These are phyloP conservation scores for Sarocladiaceae sp. DNA, from an alignment of 2,329 filamentous ascomycete species.

Conservation along the genomic window DNA sequence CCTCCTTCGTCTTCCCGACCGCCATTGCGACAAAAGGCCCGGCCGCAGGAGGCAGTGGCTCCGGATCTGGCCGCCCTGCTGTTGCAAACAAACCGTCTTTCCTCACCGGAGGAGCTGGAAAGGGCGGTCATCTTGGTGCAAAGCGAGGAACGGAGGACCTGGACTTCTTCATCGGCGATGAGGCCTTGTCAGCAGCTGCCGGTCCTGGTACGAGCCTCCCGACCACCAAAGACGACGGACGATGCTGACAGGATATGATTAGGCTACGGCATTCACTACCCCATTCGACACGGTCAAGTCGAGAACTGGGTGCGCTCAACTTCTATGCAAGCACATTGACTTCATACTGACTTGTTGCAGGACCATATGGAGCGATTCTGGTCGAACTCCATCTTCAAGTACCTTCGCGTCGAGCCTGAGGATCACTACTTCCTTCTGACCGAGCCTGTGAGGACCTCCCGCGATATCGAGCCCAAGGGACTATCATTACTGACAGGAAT, in stretches of 20 bases:
- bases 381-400: slow-evolving; percentile 99
- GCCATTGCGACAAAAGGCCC: slow-evolving; percentile 92
- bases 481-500: too few species aligned
- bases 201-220: slow-evolving; percentile 61
- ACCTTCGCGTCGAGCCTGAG: slow-evolving; percentile 93
- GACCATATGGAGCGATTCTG: slow-evolving; percentile 99
- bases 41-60: slow-evolving; percentile 62
- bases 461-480: slow-evolving; percentile 11
- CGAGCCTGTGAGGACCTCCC: slow-evolving; percentile 66
- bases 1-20: slow-evolving; percentile 98
- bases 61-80: slow-evolving; percentile 81
- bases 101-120: slow-evolving; percentile 82
- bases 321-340: neutral
- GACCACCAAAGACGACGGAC: slow-evolving; percentile 7
- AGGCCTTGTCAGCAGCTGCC: slow-evolving; percentile 75
- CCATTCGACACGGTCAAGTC: slow-evolving; percentile 94
- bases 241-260: slow-evolving; percentile 12
- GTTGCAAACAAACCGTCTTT: slow-evolving; percentile 95
- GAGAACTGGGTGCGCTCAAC: slow-evolving; percentile 79
- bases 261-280: slow-evolving; percentile 96
- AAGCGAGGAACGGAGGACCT: slow-evolving; percentile 97
- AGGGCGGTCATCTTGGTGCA: slow-evolving; percentile 72
- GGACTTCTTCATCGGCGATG: slow-evolving; percentile 98
- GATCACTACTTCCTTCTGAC: slow-evolving; percentile 98
- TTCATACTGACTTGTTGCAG: slow-evolving; percentile 33